Base-by-base conservation (phyloP, 306 rosid genomes). In the Pachyrhizus erosus region DNA sequence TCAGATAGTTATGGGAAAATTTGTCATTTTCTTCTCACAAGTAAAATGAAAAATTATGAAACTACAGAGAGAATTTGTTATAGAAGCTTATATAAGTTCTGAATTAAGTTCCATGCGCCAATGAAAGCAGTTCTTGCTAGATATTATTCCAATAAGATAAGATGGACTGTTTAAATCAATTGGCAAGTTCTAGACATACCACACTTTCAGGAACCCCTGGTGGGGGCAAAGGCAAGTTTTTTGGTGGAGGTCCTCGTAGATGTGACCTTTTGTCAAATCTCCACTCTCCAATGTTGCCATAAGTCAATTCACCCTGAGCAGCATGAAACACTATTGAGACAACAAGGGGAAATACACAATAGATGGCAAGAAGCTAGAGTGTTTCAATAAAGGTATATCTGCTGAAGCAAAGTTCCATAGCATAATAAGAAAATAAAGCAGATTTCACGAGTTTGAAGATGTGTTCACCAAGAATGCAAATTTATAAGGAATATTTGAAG, bases 181-280 rank as follows among this genome's bases (percentile, higher is more conserved):
- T 84, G 54, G 57, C 49, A 72, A 33, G 80, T 27, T 29, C 37
- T 42, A 65, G 69, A 87, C 97, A 81, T 96, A 96, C 99, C 99
- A 96, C 99, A 64, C 98, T 96, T 91, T 92, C 97, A 54, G 99
- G 99, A 80, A 92, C 99, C 33, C 98, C 98, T 0, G 92, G 92
- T 62, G 99, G 99, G 70, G 99, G 98, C 84, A 96, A 83, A 71
- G 98, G 43, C 61, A 93, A 83, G 85, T 96, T 92, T 81, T 70
- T 90, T 1, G 99, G 99, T 1, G 89, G 92, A 55, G 99, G 97
- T 78, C 97, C 97, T 76, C 88, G 87, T 34, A 93, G 88, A 87
- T 90, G 87, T 13, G 98, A 92, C 73, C 98, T 91, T 87, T 96
- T 96, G 91, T 96, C 99, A 54, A 96, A 96, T 88, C 99, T 82